Conservation (phyloP, 2,329 filamentous ascomycete species). For the Diaporthe nobilis region DNA sequence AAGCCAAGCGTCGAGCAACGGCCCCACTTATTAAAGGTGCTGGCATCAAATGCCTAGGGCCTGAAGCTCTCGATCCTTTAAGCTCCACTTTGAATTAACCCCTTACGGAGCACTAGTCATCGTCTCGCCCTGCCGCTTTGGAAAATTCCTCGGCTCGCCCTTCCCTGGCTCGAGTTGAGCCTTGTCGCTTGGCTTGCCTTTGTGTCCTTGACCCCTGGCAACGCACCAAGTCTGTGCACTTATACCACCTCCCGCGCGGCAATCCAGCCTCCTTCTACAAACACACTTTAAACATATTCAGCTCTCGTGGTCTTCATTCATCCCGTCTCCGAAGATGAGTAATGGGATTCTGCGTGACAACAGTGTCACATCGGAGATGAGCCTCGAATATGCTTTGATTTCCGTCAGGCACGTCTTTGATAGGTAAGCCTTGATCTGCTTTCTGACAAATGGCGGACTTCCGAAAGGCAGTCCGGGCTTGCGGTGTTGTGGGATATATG, state of each 20-base stretch:
- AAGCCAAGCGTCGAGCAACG: neutral
- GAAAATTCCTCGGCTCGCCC: slow-evolving; percentile 3
- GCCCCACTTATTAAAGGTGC: neutral
- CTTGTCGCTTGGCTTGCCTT: neutral
- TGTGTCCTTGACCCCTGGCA: neutral
- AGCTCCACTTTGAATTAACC: neutral
- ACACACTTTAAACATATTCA: neutral
- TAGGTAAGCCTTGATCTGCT: slow-evolving; percentile 17
- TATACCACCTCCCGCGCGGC: slow-evolving; percentile 9
- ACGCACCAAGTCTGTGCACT: neutral
- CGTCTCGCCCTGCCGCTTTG: slow-evolving; percentile 11
- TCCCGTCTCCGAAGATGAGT: slow-evolving; percentile 14
- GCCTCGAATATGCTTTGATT: neutral
- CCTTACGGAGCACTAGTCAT: neutral
- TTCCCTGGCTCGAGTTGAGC: neutral
- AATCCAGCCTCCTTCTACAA: slow-evolving; percentile 6
- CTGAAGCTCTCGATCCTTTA: neutral
- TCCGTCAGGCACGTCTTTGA: slow-evolving; percentile 1
- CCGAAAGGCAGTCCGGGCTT: neutral
- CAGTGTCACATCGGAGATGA: slow-evolving; percentile 6
- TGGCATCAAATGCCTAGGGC: neutral
- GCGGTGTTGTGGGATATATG: neutral
- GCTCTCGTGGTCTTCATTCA: slow-evolving; percentile 28
- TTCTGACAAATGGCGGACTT: slow-evolving; percentile 20
- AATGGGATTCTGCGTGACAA: neutral